Base-by-base conservation (phyloP, 805 yeast species). In the Phaffomyces thermotolerans region DNA sequence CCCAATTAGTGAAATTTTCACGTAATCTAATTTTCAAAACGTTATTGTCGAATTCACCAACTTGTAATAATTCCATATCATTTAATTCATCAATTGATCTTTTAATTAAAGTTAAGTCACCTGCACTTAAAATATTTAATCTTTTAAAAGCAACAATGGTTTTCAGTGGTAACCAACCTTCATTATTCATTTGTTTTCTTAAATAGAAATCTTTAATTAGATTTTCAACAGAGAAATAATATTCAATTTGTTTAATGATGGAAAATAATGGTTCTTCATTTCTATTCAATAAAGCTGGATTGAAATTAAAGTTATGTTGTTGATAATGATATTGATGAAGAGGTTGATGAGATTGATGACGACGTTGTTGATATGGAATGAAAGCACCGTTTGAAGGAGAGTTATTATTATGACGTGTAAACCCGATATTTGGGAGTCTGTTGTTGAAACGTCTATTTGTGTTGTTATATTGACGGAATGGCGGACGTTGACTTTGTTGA, bases 211-310 rank as follows among this genome's bases (percentile, higher is more conserved):
- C 99, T 66, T 88, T 85, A 54, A 83, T 71, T 65, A 93, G 72
- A 65, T 93, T 93, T 55, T 88, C 95, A 40, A 81, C 71, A 27
- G 95, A 82, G 67, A 93, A 85, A 65, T 93, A 93, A 70, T 93
- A 93, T 60, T 87, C 93, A 41, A 91, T 69, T 70, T 90, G 98
- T 48, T 51, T 58, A n/a, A 50, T 45, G 41, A 55, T 39, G 6
- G 52, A 47, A 34, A 48, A 51, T 37, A 50, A 35, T 14, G 59
- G 52, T 25, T 58, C 60, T 25, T 31, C 39, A 13, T 46, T 50
- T 37, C 52, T 49, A 17, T 38, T 41, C 14, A 41, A 41, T 24
- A 40, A 37, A 18, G 36, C 36, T 12, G 32, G 34, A 7, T 37
- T 37, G 37, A 39, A 40, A 36, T 36, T 18, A 25, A 41, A 42